A percentile compares a stretch with the other conserved stretches of the same genome.
Evolutionary conservation across 2,329 filamentous ascomycete genomes (phyloP).

Genomic region (Lachnellula willkommii): DNA sequence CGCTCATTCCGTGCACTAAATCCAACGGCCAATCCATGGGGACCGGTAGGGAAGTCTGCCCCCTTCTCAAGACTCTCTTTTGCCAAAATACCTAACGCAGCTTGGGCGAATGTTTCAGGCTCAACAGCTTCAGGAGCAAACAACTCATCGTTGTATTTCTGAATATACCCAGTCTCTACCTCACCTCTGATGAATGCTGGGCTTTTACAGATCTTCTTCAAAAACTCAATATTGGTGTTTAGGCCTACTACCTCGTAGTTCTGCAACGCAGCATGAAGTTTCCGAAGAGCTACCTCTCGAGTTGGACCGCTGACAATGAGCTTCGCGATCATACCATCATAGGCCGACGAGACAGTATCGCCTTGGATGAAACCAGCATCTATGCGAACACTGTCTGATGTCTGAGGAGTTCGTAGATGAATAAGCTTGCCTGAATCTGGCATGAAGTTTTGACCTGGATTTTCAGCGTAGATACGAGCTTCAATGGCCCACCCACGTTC

Average conservation of each 20-base stretch:
- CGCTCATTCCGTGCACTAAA: conserved; percentile 35
- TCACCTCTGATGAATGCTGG: conserved; percentile 78
- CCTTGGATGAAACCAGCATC: conserved; percentile 90
- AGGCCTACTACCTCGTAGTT: conserved; percentile 90
- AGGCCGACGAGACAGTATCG: conserved; percentile 87
- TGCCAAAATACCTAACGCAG: conserved; percentile 68
- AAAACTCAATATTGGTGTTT: conserved; percentile 93
- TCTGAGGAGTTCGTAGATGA: conserved; percentile 69
- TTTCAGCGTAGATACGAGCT: conserved; percentile 94
- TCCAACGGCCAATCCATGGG: conserved; percentile 46
- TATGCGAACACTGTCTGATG: conserved; percentile 71
- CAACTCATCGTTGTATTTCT: conserved; percentile 75
- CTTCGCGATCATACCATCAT: conserved; percentile 99
- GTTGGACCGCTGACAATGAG: conserved; percentile 82
- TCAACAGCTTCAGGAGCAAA: conserved; percentile 59
- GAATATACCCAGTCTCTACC: conserved; percentile 94
- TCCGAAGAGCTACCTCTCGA: conserved; percentile 75
- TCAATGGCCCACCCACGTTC: conserved; percentile 84
- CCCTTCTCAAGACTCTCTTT: conserved; percentile 38
- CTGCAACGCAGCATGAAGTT: conserved; percentile 72
- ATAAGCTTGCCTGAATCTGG: conserved; percentile 87
- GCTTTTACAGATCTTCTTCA: conserved; percentile 80
- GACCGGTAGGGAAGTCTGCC: conserved; percentile 27
- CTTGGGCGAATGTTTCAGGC: conserved; percentile 78
- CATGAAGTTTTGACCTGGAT: conserved; percentile 84